Conservation (phyloP, 78 protist species). For the Polysphondylium violaceum region DNA sequence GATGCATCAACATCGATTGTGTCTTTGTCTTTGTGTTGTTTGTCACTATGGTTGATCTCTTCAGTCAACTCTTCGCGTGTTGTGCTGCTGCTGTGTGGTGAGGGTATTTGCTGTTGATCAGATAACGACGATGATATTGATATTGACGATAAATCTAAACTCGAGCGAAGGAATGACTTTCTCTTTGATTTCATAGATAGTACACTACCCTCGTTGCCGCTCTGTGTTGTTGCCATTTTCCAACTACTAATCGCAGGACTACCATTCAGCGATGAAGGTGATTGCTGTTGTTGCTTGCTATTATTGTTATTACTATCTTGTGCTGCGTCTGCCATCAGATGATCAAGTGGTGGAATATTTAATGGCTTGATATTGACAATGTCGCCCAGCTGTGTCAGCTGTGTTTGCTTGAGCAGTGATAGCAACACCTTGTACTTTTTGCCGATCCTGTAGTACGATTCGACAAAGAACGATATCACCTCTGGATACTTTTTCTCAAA, state of each 20-base stretch:
- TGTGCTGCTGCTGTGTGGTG: not conserved
- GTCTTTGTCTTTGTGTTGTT: not conserved
- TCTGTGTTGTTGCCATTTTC: too few relatives aligned
- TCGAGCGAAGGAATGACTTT: not conserved
- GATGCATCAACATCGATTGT: too few relatives aligned
- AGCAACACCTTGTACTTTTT: constrained; percentile 11
- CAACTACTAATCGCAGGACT: too few relatives aligned
- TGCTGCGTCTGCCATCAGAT: not conserved
- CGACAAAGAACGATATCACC: constrained; percentile 29
- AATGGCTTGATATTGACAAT: constrained; percentile 30
- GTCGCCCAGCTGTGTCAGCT: constrained; percentile 21
- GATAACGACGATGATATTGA: too few relatives aligned
- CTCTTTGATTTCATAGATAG: not conserved
- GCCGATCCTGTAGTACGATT: constrained; percentile 19
- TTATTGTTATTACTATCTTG: not conserved
- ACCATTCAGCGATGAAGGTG: too few relatives aligned
- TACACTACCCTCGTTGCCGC: too few relatives aligned
- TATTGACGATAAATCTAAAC: not conserved
- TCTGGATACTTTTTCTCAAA: constrained; percentile 46
- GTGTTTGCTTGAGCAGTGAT: constrained; percentile 19
- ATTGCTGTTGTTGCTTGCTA: constrained; percentile 8
- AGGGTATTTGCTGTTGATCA: too few relatives aligned
- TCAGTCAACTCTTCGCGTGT: not conserved
- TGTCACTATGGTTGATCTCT: not conserved
- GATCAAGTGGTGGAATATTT: constrained; percentile 56